These are phyloP conservation scores for Chalciporus sphaerocephalus DNA, from an alignment of 768 basidiomycete genomes.

Conservation along the genomic window DNA sequence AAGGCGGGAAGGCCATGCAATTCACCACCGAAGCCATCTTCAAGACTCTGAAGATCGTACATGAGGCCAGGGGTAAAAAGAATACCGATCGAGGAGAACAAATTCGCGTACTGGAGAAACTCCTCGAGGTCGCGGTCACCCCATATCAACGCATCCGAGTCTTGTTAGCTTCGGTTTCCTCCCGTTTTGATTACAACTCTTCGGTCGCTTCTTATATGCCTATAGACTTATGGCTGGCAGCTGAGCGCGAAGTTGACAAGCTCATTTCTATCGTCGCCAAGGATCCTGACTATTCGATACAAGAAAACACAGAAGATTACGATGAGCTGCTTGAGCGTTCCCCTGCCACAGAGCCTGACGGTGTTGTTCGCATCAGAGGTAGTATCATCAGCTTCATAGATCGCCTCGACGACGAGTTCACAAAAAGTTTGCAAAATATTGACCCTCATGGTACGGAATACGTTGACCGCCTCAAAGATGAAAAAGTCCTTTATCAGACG, in stretches of 20 bases:
- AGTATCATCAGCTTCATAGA: conserved; percentile 96
- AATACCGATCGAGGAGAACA: conserved; percentile 96
- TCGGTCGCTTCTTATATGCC: conserved; percentile 86
- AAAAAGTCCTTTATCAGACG: conserved; percentile 88
- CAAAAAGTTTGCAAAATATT: conserved; percentile 93
- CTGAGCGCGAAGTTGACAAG: conserved; percentile 84
- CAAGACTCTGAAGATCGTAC: conserved; percentile 85
- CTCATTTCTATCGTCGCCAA: conserved; percentile 74
- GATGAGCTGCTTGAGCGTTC: conserved; percentile 84
- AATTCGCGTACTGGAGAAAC: conserved; percentile 83
- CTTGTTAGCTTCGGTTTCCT: conserved; percentile 87
- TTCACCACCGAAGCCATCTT: conserved; percentile 84
- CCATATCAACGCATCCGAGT: conserved; percentile 93
- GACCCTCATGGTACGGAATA: conserved; percentile 99
- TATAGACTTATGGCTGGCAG: conserved; percentile 82
- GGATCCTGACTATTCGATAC: conserved; percentile 75
- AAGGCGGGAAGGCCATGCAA: conserved; percentile 78
- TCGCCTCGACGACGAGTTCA: conserved; percentile 96
- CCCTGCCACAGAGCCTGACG: conserved; percentile 64
- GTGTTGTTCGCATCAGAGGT: conserved; percentile 83
- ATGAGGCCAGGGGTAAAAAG: conserved; percentile 97
- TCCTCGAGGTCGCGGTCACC: conserved; percentile 81
- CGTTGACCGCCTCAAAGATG: conserved; percentile 93
- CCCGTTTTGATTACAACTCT: conserved; percentile 95
- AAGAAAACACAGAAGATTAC: conserved; percentile 85